phyloP scores from a whole-genome alignment of 2,329 filamentous ascomycete species.

The Diaporthe amygdali region DNA sequence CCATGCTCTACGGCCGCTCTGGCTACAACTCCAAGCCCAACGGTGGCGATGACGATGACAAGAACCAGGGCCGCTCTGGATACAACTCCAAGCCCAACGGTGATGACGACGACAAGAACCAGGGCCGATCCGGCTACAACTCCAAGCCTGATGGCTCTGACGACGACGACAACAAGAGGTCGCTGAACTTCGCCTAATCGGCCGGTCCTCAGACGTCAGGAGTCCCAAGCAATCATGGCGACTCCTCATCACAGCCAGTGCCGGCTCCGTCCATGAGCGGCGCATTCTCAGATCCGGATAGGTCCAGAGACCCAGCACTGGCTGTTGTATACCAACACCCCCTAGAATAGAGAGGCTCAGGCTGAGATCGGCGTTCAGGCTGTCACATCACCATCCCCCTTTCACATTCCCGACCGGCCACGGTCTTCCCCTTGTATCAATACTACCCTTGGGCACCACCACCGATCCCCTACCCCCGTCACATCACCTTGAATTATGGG shows the following conservation, averaged over 20 bases:
- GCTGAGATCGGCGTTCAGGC: slow-evolving; percentile 11
- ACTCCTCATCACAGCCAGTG: slow-evolving; percentile 3
- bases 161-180: slow-evolving; percentile 35
- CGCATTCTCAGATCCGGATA: background rate
- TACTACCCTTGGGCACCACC: background rate
- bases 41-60: slow-evolving; percentile 36
- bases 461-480: background rate
- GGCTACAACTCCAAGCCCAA: slow-evolving; percentile 46
- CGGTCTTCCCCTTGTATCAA: slow-evolving; percentile 5
- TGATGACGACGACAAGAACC: slow-evolving; percentile 38
- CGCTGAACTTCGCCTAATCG: slow-evolving; percentile 32
- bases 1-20: slow-evolving; percentile 46
- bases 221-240: background rate
- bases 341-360: slow-evolving; percentile 22
- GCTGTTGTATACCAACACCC: slow-evolving; percentile 15
- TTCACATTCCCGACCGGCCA: slow-evolving; percentile 5
- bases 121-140: slow-evolving; percentile 55
- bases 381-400: slow-evolving; percentile 17
- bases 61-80: slow-evolving; percentile 50
- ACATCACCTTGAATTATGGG: slow-evolving; percentile 9
- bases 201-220: slow-evolving; percentile 18
- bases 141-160: slow-evolving; percentile 28
- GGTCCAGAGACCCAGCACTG: background rate
- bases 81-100: slow-evolving; percentile 43
- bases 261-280: slow-evolving; percentile 4